phyloP scores from a whole-genome alignment of 208 protist genomes.

The Leishmania mexicana region DNA sequence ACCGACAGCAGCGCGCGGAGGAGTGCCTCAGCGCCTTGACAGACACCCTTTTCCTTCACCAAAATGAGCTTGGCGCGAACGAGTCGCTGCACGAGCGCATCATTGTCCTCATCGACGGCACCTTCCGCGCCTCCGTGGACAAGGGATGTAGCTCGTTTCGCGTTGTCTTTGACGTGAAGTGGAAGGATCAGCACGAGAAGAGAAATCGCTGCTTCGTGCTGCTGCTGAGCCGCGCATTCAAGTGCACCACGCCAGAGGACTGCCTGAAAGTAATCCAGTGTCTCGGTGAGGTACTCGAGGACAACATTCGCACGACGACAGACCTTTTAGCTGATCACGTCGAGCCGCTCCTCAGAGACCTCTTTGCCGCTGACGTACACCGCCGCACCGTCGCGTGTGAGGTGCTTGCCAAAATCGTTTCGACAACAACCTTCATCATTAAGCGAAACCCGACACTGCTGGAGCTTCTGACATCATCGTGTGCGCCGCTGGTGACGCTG shows the following conservation, averaged over 20 bases:
- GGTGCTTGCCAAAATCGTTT: slow-evolving; percentile 71
- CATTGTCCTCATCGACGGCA: slow-evolving; percentile 61
- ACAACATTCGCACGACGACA: slow-evolving; percentile 76
- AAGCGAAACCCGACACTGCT: slow-evolving; percentile 74
- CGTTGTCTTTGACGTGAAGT: slow-evolving; percentile 80
- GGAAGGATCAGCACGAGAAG: slow-evolving; percentile 83
- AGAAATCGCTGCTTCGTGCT: slow-evolving; percentile 62
- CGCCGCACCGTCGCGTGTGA: slow-evolving; percentile 64
- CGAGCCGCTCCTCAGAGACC: slow-evolving; percentile 33
- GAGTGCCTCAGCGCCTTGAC: slow-evolving; percentile 76
- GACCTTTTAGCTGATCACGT: slow-evolving; percentile 67
- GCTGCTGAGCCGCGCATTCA: slow-evolving; percentile 61
- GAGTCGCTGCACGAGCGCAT: slow-evolving; percentile 61
- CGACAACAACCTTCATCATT: slow-evolving; percentile 54
- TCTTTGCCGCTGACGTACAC: slow-evolving; percentile 11
- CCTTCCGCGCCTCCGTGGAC: slow-evolving; percentile 60
- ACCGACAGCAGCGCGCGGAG: slow-evolving; percentile 53
- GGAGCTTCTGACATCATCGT: slow-evolving; percentile 59
- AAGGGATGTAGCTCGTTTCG: slow-evolving; percentile 74
- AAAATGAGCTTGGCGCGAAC: slow-evolving; percentile 54
- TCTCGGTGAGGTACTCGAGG: slow-evolving; percentile 60
- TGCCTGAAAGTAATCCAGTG: slow-evolving; percentile 47
- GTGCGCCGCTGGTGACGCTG: slow-evolving; percentile 53
- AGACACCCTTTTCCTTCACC: slow-evolving; percentile 76
- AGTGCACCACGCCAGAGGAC: slow-evolving; percentile 39